Evolutionary conservation across 2,329 filamentous ascomycete species (phyloP).

Genomic region (Aspergillus novoparasiticus): DNA sequence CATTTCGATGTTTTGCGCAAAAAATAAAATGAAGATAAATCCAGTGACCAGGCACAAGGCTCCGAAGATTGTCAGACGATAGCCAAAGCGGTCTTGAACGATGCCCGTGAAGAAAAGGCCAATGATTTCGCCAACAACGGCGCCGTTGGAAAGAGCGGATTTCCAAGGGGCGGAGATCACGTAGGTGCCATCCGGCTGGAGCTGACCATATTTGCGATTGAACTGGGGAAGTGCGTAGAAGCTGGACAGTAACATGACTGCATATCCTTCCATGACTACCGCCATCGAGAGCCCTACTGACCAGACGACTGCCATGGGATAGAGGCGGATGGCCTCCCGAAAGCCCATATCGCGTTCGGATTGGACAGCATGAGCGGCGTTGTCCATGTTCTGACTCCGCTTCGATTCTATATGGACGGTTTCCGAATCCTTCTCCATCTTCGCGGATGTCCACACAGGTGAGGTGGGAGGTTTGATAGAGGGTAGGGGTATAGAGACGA

Average conservation of each 20-base stretch:
- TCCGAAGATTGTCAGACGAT: constrained; percentile 28
- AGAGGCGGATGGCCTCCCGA: constrained; percentile 21
- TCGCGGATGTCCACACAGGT: no score
- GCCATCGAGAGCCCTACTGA: constrained; percentile 25
- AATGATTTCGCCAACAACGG: constrained; percentile 14
- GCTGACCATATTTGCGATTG: constrained; percentile 26
- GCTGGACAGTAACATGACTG: constrained; percentile 18
- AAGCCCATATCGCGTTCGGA: constrained; percentile 27
- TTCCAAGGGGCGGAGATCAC: constrained; percentile 31
- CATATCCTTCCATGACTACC: constrained; percentile 34
- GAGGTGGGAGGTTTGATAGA: no score
- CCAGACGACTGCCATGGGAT: constrained; percentile 29
- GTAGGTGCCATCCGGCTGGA: constrained; percentile 14
- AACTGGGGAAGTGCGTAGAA: constrained; percentile 28
- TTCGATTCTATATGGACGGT: no score
- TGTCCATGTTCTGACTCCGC: no score
- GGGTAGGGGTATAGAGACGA: no score
- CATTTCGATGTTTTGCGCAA: constrained; percentile 38
- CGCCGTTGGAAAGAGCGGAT: constrained; percentile 21
- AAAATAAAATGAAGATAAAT: constrained; percentile 44
- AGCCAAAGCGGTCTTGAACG: constrained; percentile 28
- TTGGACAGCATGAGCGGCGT: no score
- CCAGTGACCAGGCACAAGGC: constrained; percentile 14
- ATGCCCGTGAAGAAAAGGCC: constrained; percentile 26
- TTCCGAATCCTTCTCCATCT: no score